Evolutionary conservation across 176 grass and related monocot genomes (phyloP), one percentile per base, ranked within the genome.

Genomic region (Phoenix roebelenii): DNA sequence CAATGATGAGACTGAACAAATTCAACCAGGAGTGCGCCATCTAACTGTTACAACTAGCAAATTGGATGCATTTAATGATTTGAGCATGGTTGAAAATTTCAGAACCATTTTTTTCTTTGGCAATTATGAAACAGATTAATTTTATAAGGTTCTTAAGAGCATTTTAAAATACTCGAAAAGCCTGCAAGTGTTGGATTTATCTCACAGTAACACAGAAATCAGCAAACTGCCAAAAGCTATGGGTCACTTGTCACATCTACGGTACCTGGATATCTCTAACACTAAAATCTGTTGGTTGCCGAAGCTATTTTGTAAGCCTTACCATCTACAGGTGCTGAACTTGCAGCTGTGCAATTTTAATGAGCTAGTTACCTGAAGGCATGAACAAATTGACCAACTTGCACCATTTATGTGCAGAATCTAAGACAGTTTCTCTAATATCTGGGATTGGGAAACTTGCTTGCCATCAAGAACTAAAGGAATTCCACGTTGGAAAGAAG

Each of bases 301-400:
- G 14, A 49, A 66, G 18, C 18, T 44, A 18, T 72, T 79, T 72
- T 58, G 18, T 24, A 20, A n/a, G 9, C 59, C 73, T 15, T 60
- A 18, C 57, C 64, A 74, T 50, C 73, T 86, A 15, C 74, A 86
- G 23, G 64, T 80, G 25, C 69, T 86, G 54, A 44, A 18, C 18
- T 16, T 81, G 22, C 63, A 63, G 35, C 63, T 50, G 1, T 81
- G 71, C 20, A 15, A 10, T 0, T 64, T 81, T 61, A 25, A 58
- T 29, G 14, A 49, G 52, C 49, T 81, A 25, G 52, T 53, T 81
- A 25, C 78, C 78, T 52, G 57, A 49, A 70, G 32, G 6, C 25
- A 64, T 81, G 51, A 81, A 75, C 35, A 5, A 70, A 55, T 56
- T 75, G 55, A 18, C 51, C 17, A 81, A 70, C 51, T 66, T 81